phyloP scores from a whole-genome alignment of 106 monocot genomes.

The Acanthochlamys bracteata region DNA sequence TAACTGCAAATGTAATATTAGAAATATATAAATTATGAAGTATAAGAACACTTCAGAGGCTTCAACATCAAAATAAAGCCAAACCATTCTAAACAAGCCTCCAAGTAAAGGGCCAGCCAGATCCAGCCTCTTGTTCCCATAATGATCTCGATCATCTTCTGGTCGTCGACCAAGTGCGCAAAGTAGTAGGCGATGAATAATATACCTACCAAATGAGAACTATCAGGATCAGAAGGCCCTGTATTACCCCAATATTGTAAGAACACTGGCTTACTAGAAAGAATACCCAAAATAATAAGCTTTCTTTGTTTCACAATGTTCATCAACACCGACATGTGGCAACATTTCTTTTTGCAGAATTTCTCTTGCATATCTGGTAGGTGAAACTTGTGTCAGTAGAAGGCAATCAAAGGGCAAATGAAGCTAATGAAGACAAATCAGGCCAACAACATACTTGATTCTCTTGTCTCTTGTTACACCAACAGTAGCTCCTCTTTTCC shows the following conservation, averaged over 20 bases:
- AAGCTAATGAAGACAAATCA: not conserved
- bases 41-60: not conserved
- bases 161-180: constrained; percentile 94
- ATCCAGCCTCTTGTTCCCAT: constrained; percentile 97
- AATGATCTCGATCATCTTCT: constrained; percentile 99
- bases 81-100: constrained; percentile 95
- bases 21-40: not conserved
- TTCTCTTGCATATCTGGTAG: constrained; percentile 79
- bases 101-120: constrained; percentile 98
- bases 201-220: constrained; percentile 47
- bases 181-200: constrained; percentile 86
- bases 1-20: constrained; percentile 32
- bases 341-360: constrained; percentile 99
- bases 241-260: not conserved
- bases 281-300: constrained; percentile 96
- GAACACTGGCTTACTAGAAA: not conserved
- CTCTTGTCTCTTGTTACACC: constrained; percentile 97
- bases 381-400: not conserved
- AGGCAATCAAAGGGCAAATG: not conserved
- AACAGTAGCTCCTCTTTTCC: constrained; percentile 90
- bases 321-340: constrained; percentile 97
- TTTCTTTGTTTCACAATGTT: constrained; percentile 98
- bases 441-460: constrained; percentile 56
- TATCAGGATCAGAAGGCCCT: not conserved
- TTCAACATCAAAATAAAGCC: constrained; percentile 7